Base-by-base conservation (phyloP, 1,139 yeast species). In the Taphrina flavorubra region DNA sequence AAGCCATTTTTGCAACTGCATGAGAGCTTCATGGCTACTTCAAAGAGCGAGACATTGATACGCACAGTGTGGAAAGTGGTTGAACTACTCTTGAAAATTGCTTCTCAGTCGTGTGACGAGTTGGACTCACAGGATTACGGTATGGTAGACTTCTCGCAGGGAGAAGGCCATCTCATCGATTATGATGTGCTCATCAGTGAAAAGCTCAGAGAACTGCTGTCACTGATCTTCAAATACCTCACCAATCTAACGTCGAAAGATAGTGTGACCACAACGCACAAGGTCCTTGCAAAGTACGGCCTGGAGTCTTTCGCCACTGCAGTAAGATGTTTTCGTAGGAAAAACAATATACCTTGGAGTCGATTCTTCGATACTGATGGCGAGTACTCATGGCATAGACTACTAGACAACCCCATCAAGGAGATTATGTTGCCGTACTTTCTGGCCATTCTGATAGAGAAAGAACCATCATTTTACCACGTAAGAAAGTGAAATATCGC, bases 81-180 rank as follows among this genome's bases (percentile, higher is more conserved):
- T 16, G 34, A 53, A 2, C 20, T 34, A n/a, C n/a, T 53, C 44
- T 42, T 53, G 5, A 25, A 25, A n/a, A 18, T 49, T 6, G 53
- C n/a, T 25, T 20, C 34, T 1, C 58, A 34, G 11, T 31, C 40
- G n/a, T 11, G 14, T 2, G 55, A 8, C n/a, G 55, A 44, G 0
- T 25, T 34, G 6, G 66, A 62, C 7, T 62, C 66, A 5, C 66
- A 62, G 42, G 59, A 40, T 31, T 51, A 51, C 31, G 59, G 66
- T n/a, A 10, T 25, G 36, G 16, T 55, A 25, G 59, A 51, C 10
- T 40, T 40, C 18, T 62, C 39, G 14, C 57, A 51, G 31, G 59
- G 37, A 39, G 59, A 18, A 14, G 42, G n/a, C 14, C 44, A 55
- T 34, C 25, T 37, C 18, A 40, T 51, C 16, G 57, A 51, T 42